phyloP scores from a whole-genome alignment of 1,284 basidiomycete species.

The Pterulicium gracile region DNA sequence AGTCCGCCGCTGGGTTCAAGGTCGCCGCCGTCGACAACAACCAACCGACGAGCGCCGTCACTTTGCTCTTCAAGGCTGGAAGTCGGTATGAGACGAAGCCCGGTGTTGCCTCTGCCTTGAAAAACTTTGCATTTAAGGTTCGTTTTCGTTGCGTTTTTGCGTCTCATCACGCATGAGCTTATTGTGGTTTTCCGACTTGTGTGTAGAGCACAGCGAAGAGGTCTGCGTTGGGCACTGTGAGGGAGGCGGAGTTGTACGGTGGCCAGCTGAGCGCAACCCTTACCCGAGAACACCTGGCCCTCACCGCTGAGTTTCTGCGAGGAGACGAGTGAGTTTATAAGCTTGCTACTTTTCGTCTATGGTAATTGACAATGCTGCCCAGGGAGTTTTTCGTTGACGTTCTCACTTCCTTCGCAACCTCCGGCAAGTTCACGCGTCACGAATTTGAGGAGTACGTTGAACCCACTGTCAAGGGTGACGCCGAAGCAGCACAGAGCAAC shows the following conservation, averaged over 20 bases:
- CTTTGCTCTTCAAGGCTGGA: constrained; percentile 86
- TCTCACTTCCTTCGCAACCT: constrained; percentile 74
- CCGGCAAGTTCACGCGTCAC: constrained; percentile 75
- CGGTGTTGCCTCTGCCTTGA: constrained; percentile 85
- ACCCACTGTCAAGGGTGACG: constrained; percentile 66
- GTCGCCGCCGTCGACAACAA: constrained; percentile 77
- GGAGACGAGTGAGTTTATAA: constrained; percentile 93
- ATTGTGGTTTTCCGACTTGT: constrained; percentile 2
- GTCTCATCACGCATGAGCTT: not conserved
- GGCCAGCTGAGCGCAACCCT: constrained; percentile 85
- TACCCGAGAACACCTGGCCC: constrained; percentile 82
- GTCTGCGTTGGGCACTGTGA: constrained; percentile 84
- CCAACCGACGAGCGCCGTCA: constrained; percentile 75
- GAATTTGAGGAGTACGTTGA: constrained; percentile 83
- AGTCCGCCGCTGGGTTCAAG: constrained; percentile 70
- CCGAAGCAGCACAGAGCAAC: constrained; percentile 47
- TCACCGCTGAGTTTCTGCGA: constrained; percentile 91
- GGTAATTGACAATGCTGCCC: too few relatives aligned
- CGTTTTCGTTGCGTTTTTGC: constrained; percentile 11
- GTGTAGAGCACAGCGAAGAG: constrained; percentile 72
- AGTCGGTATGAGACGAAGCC: constrained; percentile 78
- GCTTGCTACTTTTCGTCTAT: too few relatives aligned
- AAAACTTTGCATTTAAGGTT: constrained; percentile 98
- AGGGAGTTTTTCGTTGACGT: constrained; percentile 84
- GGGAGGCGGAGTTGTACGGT: constrained; percentile 91